Conservation (phyloP, 345 rosid genomes). For the Brassica carinata region DNA sequence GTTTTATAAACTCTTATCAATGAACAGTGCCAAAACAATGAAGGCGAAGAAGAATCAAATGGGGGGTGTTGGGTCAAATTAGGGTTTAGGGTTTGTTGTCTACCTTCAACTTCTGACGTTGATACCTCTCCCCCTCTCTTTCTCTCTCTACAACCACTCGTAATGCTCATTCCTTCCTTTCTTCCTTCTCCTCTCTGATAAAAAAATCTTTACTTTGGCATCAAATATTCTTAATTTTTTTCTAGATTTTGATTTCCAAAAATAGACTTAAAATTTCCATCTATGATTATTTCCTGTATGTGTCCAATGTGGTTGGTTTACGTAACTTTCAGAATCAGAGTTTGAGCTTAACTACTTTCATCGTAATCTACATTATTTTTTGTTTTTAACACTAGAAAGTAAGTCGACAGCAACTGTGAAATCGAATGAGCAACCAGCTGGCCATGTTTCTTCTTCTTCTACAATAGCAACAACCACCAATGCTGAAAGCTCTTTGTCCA, state of each 20-base stretch:
- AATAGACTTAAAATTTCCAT: background rate
- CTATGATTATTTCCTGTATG: conserved; percentile 27
- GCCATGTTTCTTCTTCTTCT: conserved; percentile 39
- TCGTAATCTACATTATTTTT: background rate
- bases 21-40: conserved; percentile 40
- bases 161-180: conserved; percentile 33
- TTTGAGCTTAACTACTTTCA: background rate
- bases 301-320: conserved; percentile 30
- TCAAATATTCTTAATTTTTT: background rate
- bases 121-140: conserved; percentile 54
- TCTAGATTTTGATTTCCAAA: conserved; percentile 11
- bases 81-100: conserved; percentile 58
- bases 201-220: no score
- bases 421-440: conserved; percentile 73
- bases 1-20: no score
- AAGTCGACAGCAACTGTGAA: conserved; percentile 60
- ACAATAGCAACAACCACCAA: conserved; percentile 75
- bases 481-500: conserved; percentile 80
- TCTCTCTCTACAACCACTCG: conserved; percentile 49
- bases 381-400: conserved; percentile 50
- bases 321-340: conserved; percentile 16
- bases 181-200: background rate
- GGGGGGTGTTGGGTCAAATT: conserved; percentile 52
- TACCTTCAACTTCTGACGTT: conserved; percentile 76
- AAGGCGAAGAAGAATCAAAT: conserved; percentile 32